These are phyloP conservation scores for Chytridium lagenaria DNA, from an alignment of 371 early-diverging fungal genomes.

Conservation along the genomic window DNA sequence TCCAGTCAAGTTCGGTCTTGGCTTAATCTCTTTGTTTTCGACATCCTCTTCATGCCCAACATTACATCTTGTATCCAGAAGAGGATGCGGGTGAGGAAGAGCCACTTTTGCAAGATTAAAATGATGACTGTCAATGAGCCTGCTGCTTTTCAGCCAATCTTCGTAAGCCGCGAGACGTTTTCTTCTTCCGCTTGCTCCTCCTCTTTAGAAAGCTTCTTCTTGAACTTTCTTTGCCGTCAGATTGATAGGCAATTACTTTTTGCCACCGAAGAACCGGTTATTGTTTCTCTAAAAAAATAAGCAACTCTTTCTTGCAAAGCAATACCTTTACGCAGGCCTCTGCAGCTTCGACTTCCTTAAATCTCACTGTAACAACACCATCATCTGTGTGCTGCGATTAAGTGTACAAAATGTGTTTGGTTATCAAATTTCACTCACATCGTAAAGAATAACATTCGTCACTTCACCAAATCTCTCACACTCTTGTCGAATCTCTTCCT, in stretches of 20 bases:
- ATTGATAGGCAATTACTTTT: constrained; percentile 79
- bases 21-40: constrained; percentile 79
- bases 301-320: too few species aligned
- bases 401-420: not conserved
- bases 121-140: constrained; percentile 3
- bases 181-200: constrained; percentile 71
- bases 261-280: constrained; percentile 88
- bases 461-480: constrained; percentile 93
- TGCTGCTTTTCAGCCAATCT: constrained; percentile 76
- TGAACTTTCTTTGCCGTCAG: constrained; percentile 76
- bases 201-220: constrained; percentile 62
- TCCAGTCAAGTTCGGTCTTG: constrained; percentile 76
- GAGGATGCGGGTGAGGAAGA: not conserved
- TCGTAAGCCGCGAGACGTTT: constrained; percentile 77
- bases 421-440: constrained; percentile 64
- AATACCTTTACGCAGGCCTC: constrained; percentile 81
- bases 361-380: constrained; percentile 88
- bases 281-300: constrained; percentile 92
- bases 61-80: constrained; percentile 58
- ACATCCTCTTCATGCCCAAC: constrained; percentile 85
- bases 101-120: not conserved
- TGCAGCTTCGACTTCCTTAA: constrained; percentile 80
- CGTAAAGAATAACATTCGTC: constrained; percentile 86
- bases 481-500: constrained; percentile 91
- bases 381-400: constrained; percentile 57